These are phyloP conservation scores for Rhizopogon salebrosus DNA, from an alignment of 768 basidiomycete genomes.

Conservation along the genomic window DNA sequence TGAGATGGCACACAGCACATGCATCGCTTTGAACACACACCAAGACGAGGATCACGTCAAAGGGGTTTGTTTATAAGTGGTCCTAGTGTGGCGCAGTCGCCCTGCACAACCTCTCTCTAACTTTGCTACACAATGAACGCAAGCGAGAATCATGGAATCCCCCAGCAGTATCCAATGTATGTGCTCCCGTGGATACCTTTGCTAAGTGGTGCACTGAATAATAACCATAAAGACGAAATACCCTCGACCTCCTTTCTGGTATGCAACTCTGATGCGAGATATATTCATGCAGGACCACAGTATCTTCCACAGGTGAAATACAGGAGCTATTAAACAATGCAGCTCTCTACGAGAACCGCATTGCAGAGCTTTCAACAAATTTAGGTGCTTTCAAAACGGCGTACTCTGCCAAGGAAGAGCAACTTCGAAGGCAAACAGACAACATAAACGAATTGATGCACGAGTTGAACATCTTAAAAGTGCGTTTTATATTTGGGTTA, in stretches of 20 bases:
- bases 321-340: constrained; percentile 21
- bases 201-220: not conserved
- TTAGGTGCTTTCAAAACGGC: constrained; percentile 21
- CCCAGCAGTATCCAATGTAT: not conserved
- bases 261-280: not conserved
- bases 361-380: constrained; percentile 20
- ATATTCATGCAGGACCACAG: not conserved
- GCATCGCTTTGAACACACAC: constrained; percentile 1
- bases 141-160: not conserved
- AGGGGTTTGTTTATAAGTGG: constrained; percentile 1
- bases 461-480: constrained; percentile 26
- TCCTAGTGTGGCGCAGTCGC: not conserved
- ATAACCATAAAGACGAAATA: not conserved
- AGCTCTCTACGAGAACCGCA: constrained; percentile 11
- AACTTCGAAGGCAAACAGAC: constrained; percentile 12
- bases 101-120: not conserved
- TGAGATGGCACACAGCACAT: constrained; percentile 1
- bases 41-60: not conserved
- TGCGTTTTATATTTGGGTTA: constrained; percentile 2
- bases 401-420: constrained; percentile 17
- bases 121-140: not conserved
- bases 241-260: constrained; percentile 1
- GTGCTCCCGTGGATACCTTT: not conserved
- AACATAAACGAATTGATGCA: constrained; percentile 11
- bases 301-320: constrained; percentile 22